Base-by-base conservation (phyloP, 768 basidiomycete species). In the Pulveroboletus sp. region DNA sequence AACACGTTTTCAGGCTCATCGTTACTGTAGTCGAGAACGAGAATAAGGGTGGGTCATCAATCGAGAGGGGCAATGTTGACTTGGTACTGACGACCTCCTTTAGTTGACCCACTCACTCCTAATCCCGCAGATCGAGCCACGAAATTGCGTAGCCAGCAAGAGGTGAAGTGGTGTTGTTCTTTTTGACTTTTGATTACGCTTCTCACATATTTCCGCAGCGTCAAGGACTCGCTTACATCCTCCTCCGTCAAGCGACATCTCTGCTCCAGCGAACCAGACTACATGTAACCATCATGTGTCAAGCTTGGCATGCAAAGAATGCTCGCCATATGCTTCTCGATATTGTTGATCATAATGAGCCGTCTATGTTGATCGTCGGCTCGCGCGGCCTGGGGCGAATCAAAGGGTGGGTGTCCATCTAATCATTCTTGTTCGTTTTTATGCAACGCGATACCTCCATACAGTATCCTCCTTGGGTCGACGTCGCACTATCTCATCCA, bases 241-340 rank as follows among this genome's bases (percentile, higher is more conserved):
- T 98, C 30, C 79, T 86, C 44, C 85, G 93, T 26, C 94, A 96
- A 70, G 91, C 85, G 4, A 94, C 89, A 1, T 79, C 86, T 12
- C 77, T 98, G 14, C 76, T 99, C 31, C 93, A 96, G 68, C 85
- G 96, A 20, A 99, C 96, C 1, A 80, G 77, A 50, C 73, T 98
- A 48, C 83, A 97, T 53, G 89, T 96, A 24, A 83, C 82, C 0
- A 81, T 98, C 32, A 76, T 82, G 4, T 98, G 95, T 67, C 93
- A 98, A 70, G 93, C 94, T 24, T 89, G 94, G 81, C 94, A 98
- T 57, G 92, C 94, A n/a, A 96, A 95, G 74, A 94, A 94, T 63
- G 77, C 86, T 2, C 72, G 91, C 20, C 91, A 93, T 62, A 93
- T 94, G 85, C 71, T 95, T 20, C 72, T 95, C 80, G 89, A 94